Evolutionary conservation across 306 rosid genomes (phyloP).

Genomic region (Prinsepia uniflora): DNA sequence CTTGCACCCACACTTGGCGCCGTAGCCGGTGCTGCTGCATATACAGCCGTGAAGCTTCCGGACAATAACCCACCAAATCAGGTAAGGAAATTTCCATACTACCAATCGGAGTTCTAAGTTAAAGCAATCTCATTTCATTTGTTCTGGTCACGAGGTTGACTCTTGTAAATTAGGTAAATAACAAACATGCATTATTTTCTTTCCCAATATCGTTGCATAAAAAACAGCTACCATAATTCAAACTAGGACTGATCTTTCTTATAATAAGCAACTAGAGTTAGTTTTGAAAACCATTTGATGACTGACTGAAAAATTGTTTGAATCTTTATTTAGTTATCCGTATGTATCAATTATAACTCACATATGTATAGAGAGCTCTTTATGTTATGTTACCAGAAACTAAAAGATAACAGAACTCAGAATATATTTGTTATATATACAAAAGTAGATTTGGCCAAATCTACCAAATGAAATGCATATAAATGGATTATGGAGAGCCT

Average conservation of each 20-base stretch:
- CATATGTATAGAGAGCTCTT: neutral
- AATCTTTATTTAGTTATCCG: neutral
- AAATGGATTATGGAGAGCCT: neutral
- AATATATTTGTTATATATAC: neutral
- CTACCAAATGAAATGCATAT: neutral
- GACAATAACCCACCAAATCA: constrained; percentile 14
- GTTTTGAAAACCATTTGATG: neutral
- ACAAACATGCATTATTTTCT: too few species aligned
- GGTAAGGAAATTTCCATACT: neutral
- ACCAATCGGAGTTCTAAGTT: neutral
- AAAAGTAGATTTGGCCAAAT: neutral
- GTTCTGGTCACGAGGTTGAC: too few species aligned
- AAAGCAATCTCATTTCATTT: neutral
- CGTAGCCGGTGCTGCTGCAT: constrained; percentile 42
- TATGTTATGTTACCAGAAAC: neutral
- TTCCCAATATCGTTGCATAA: too few species aligned
- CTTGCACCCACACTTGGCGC: constrained; percentile 62
- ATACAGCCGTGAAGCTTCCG: constrained; percentile 38
- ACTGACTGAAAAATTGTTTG: neutral
- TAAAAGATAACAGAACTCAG: neutral
- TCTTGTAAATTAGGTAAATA: too few species aligned
- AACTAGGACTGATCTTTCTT: neutral
- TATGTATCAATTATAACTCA: neutral
- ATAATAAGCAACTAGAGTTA: neutral
- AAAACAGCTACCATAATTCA: neutral